phyloP scores from a whole-genome alignment of 352 stramenopile species.

The Phytophthora syringae region DNA sequence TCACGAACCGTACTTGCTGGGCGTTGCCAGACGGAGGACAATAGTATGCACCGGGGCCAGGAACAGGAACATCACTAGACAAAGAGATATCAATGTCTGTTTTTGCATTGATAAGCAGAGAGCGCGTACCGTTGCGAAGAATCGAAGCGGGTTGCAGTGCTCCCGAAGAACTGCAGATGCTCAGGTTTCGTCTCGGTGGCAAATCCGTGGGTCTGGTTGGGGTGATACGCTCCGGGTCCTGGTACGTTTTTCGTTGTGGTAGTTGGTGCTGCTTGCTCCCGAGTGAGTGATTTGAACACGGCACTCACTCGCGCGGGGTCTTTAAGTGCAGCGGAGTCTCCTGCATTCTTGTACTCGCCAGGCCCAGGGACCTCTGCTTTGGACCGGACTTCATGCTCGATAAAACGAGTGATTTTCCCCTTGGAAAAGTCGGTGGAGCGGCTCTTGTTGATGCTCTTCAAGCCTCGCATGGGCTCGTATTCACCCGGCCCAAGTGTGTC shows the following conservation, averaged over 20 bases:
- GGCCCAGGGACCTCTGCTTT: constrained; percentile 64
- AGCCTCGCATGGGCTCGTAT: constrained; percentile 69
- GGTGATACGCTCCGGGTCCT: constrained; percentile 71
- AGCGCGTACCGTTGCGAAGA: constrained; percentile 34
- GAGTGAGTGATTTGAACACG: constrained; percentile 77
- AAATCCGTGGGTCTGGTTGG: constrained; percentile 51
- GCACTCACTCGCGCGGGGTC: constrained; percentile 58
- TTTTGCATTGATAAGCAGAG: not conserved
- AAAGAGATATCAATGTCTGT: constrained; percentile 1
- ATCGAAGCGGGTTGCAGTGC: constrained; percentile 75
- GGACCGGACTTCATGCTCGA: constrained; percentile 67
- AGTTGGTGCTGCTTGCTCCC: constrained; percentile 49
- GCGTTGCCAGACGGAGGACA: constrained; percentile 47
- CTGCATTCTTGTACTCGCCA: constrained; percentile 59
- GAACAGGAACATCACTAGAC: constrained; percentile 42
- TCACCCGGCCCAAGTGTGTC: constrained; percentile 76
- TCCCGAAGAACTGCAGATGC: constrained; percentile 84
- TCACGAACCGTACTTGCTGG: constrained; percentile 29
- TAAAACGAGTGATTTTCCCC: constrained; percentile 67
- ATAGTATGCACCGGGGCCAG: constrained; percentile 68
- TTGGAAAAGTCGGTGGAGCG: constrained; percentile 78
- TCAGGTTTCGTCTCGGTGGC: constrained; percentile 56
- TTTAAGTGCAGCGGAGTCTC: constrained; percentile 38
- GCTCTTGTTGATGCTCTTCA: constrained; percentile 73
- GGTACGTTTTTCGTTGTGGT: constrained; percentile 50